Evolutionary conservation across 108 stramenopile genomes (phyloP).

Genomic region (Discostella pseudostelligera): DNA sequence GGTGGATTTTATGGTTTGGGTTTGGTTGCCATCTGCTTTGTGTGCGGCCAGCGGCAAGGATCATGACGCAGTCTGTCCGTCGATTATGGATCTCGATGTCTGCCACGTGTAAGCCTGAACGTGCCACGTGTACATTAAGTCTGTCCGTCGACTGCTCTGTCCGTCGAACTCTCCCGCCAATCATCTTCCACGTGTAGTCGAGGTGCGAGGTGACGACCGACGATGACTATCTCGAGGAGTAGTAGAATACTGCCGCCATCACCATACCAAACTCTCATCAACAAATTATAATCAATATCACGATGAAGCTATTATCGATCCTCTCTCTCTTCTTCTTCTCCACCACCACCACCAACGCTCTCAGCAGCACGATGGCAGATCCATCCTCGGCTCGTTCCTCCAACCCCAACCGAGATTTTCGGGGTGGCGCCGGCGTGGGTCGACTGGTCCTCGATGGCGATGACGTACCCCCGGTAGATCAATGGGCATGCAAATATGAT

Average conservation of each 20-base stretch:
- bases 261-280: not conserved
- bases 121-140: too few species aligned
- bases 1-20: not conserved
- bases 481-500: slow-evolving; percentile 71
- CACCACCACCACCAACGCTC: slow-evolving; percentile 18
- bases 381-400: slow-evolving; percentile 43
- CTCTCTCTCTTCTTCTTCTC: slow-evolving; percentile 6
- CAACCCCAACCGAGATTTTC: slow-evolving; percentile 48
- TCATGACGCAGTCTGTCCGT: too few species aligned
- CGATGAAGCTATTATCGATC: slow-evolving; percentile 8
- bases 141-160: too few species aligned
- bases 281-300: not conserved
- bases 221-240: too few species aligned
- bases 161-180: too few species aligned
- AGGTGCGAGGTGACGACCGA: too few species aligned
- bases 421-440: slow-evolving; percentile 78
- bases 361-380: slow-evolving; percentile 32
- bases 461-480: slow-evolving; percentile 21
- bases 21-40: not conserved
- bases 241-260: too few species aligned
- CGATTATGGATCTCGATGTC: too few species aligned
- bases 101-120: too few species aligned
- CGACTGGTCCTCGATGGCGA: slow-evolving; percentile 59
- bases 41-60: too few species aligned
- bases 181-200: too few species aligned